Percentiles rank a stretch among this genome's conserved stretches.
Conservation (phyloP, 345 rosid genomes). For the Euphorbia pulcherrima region DNA sequence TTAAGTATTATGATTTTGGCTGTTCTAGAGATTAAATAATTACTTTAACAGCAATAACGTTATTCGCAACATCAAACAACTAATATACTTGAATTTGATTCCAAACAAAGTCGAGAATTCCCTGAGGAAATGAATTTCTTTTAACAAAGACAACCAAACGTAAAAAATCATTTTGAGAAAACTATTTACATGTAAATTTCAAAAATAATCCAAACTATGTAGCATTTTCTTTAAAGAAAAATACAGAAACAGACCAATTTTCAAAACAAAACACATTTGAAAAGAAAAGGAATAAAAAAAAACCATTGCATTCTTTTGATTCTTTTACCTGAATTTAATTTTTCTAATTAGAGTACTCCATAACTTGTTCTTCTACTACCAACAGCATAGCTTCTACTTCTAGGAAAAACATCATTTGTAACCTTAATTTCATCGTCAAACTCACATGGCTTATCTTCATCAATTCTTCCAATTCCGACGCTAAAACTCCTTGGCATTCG, state of each 20-base stretch:
- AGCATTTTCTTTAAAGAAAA: background rate
- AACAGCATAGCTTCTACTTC: conserved; percentile 48
- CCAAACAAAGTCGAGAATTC: no score
- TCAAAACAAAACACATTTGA: no score
- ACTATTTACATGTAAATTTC: no score
- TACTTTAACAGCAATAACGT: no score
- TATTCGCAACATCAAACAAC: no score
- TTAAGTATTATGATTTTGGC: no score
- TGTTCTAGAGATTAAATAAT: no score
- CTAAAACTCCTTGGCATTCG: conserved; percentile 37
- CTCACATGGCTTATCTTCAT: conserved; percentile 60
- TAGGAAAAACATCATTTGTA: conserved; percentile 18
- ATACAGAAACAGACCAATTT: background rate
- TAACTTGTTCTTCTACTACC: conserved; percentile 9
- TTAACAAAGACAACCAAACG: no score
- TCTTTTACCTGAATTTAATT: background rate
- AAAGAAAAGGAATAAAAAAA: background rate
- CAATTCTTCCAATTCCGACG: conserved; percentile 61
- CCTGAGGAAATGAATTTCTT: no score
- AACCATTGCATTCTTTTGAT: background rate
- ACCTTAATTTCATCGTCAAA: conserved; percentile 39
- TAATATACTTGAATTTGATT: no score
- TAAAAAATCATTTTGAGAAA: no score
- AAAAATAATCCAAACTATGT: background rate
- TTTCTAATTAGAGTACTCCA: conserved; percentile 6